Base-by-base conservation (phyloP, 805 yeast species). In the Sungouiozyma intestinalis region DNA sequence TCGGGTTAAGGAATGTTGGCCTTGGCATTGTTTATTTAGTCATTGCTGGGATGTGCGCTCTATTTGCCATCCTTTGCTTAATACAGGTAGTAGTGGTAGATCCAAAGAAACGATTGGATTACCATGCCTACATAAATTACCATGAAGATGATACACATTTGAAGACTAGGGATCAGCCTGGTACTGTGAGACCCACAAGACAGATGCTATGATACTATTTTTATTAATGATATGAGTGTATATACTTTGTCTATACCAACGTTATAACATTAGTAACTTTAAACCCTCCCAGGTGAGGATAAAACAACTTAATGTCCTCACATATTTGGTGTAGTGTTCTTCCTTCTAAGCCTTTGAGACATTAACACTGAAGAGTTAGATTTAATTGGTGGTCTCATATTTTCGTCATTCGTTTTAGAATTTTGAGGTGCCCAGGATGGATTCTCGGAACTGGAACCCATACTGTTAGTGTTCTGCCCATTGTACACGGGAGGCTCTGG, bases 1-100 rank as follows among this genome's bases (percentile, higher is more conserved):
- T 88, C 50, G 97, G 97, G 6, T 97, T 96, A 7, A 70, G 94
- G 39, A 87, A 88, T 61, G 61, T 81, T 60, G 77, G 83, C 48
- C 63, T 92, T 45, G 97, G 97, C 1, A 73, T 90, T 17, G 81
- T 94, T 17, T 92, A 85, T 62, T 62, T 88, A 40, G 77, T 85
- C 3, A 87, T 85, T n/a, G 96, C 95, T 0, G 85, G 81, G 0
- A 56, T 88, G 4, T 72, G 86, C 24, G 68, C 83, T 21, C 62
- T 81, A 5, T 77, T 85, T 53, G 90, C 85, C 38, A 61, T 84
- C 2, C 71, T 77, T 9, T 92, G 92, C 66, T 66, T 90, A 52
- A 56, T 84, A 42, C 86, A 86, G 59, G 90, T 87, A 48, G 66
- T 90, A 36, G 9, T 24, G 29, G 68, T 90, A 47, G 79, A 78